Percentiles rank a stretch among this genome's conserved stretches.
These are phyloP conservation scores for Carex parvula DNA, from an alignment of 176 grass and related monocot genomes.

Conservation along the genomic window DNA sequence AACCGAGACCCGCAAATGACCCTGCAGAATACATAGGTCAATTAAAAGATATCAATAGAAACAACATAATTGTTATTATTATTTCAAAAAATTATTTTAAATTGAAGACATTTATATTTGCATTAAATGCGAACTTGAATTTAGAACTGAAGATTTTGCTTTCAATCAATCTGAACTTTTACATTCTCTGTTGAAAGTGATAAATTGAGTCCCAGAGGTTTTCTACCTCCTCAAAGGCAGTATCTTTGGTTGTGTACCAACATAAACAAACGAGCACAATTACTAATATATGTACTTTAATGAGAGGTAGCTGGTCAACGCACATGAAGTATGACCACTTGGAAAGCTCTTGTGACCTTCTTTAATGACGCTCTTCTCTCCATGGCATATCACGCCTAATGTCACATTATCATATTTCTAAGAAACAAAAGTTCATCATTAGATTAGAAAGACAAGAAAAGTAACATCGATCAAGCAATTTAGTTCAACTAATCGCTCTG, in stretches of 20 bases:
- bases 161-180: not conserved
- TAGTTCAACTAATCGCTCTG: not conserved
- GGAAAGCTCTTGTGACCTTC: conserved; percentile 90
- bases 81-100: not conserved
- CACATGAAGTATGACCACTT: conserved; percentile 75
- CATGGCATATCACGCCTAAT: conserved; percentile 56
- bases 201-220: not conserved
- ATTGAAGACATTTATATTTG: not conserved
- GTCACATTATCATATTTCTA: conserved; percentile 58
- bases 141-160: not conserved
- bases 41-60: not conserved
- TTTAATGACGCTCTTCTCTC: conserved; percentile 58
- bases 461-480: not conserved
- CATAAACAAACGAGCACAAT: not conserved
- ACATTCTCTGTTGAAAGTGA: not conserved
- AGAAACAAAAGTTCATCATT: not conserved
- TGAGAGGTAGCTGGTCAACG: conserved; percentile 22
- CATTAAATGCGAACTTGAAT: too few relatives aligned
- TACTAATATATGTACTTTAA: conserved; percentile 2
- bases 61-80: not conserved
- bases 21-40: conserved; percentile 37
- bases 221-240: not conserved
- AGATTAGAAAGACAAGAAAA: not conserved
- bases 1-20: conserved; percentile 78
- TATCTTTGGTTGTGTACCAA: not conserved